phyloP scores from a whole-genome alignment of 768 basidiomycete species.

The Panellus pusillus region DNA sequence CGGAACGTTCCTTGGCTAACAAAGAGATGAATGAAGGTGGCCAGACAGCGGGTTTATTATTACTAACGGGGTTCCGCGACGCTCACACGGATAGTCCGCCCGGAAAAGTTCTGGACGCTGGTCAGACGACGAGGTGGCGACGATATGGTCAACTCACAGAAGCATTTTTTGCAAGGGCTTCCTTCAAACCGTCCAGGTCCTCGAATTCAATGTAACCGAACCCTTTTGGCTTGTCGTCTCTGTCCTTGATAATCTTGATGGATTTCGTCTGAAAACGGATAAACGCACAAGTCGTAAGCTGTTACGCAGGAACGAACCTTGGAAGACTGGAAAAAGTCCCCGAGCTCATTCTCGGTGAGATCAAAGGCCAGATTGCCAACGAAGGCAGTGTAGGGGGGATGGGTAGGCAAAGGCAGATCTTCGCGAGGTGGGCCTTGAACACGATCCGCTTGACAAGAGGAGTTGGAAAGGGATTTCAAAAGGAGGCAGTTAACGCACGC shows the following conservation, averaged over 20 bases:
- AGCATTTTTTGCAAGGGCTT: conserved; percentile 72
- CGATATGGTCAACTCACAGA: conserved; percentile 45
- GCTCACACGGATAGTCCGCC: conserved; percentile 82
- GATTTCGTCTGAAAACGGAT: conserved; percentile 59
- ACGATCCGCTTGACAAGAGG: conserved; percentile 49
- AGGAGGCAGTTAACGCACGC: conserved; percentile 42
- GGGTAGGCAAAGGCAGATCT: conserved; percentile 93
- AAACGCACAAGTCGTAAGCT: background rate
- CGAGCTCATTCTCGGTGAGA: conserved; percentile 79
- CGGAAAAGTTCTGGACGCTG: conserved; percentile 58
- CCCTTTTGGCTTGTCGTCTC: conserved; percentile 94
- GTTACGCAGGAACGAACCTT: conserved; percentile 42
- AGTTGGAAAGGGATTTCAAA: conserved; percentile 18
- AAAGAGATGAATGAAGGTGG: conserved; percentile 3
- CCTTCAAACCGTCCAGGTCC: conserved; percentile 83
- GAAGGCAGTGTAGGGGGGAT: conserved; percentile 95
- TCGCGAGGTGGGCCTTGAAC: conserved; percentile 62
- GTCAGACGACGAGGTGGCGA: conserved; percentile 4
- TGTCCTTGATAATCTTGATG: conserved; percentile 90
- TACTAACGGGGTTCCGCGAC: conserved; percentile 95
- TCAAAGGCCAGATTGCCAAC: conserved; percentile 96
- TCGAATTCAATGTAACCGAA: conserved; percentile 97
- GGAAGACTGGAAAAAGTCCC: conserved; percentile 70
- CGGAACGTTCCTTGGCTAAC: conserved; percentile 74
- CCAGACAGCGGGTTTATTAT: conserved; percentile 1